Evolutionary conservation across 2,329 filamentous ascomycete species (phyloP), one percentile per base, ranked within the genome.

Genomic region (Microdochium nivale): DNA sequence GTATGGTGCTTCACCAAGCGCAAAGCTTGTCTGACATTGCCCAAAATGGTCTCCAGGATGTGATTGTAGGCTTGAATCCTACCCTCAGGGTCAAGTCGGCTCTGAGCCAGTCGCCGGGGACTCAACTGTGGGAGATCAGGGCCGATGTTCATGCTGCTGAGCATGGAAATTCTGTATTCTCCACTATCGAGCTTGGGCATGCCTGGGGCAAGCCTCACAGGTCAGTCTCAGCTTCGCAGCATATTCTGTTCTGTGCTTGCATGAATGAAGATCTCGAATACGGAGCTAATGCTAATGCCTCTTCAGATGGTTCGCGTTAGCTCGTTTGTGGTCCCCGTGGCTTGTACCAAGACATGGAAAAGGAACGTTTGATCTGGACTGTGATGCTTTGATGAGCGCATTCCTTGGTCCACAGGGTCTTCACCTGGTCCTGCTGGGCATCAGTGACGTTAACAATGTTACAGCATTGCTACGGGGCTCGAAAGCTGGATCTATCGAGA

Each of bases 271-370:
- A n/a, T n/a, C 35, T 40, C 35, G 35, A 9, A n/a, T 40, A 40
- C 5, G 16, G 11, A 40, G 35, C 19, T 24, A 23, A 4, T 11
- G 23, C 40, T 44, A 13, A 44, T 7, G 40, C 23, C 14, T 27
- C 35, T 35, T 10, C 51, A 81, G 87, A 59, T 95, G 90, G 83
- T 92, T 96, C 64, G 83, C 88, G 8, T 70, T 96, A 13, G 84
- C 95, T 4, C 82, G 90, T 19, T 74, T 88, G 3, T 94, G 85
- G 82, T 79, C 78, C 32, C 86, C 90, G 1, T 97, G 92, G 92
- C 72, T 96, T 11, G 89, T 87, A 8, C 92, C 92, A n/a, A 77
- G 90, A 37, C 91, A 96, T 65, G 91, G 91, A 13, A 83, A 79
- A 55, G 67, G 72, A 3, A 70, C 70, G 0, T 87, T 95, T 52